Base-by-base conservation (phyloP, 441 rosid genomes). In the Pelargonium cotyledonis region DNA sequence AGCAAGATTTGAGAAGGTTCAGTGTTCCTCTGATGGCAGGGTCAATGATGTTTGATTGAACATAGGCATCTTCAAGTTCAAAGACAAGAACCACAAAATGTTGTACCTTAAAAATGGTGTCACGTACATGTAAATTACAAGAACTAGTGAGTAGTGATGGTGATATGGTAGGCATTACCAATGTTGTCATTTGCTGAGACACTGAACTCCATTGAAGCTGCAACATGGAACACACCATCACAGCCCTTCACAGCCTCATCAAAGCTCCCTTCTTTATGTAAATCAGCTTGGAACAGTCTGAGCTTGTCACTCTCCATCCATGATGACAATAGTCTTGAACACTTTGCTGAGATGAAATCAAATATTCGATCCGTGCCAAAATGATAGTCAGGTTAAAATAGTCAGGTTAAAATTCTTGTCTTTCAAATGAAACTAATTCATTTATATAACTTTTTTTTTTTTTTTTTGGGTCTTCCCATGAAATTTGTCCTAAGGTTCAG, bases 181-280 rank as follows among this genome's bases (percentile, higher is more conserved):
- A 72, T 68, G 72, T 84, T 70, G 10, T 76, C 75, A 7, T 77
- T 41, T 2, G 77, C 66, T 18, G 65, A 43, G 69, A 73, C 69
- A 57, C 35, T 72, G 65, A 92, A 90, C 71, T 87, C 86, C 96
- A 92, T 85, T 18, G 90, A 81, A 77, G 94, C 89, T 19, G 98
- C 96, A 10, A 92, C 90, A 67, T 90, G 98, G 69, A 89, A 92
- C n/a, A 89, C 94, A 14, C 96, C 96, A 51, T 80, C 71, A 40
- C 96, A 92, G 72, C 85, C 89, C 15, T 75, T 71, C 15, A 92
- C 80, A 58, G 96, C 94, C 75, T 89, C 87, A 57, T 92, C 90
- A 44, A 86, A 89, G 85, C 92, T 87, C 60, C 96, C 94, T 61
- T 90, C 83, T 55, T 84, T 82, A 55, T 75, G 80, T 78, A 92